Evolutionary conservation across 2,329 filamentous ascomycete genomes (phyloP).

Genomic region (Truncatella angustata): DNA sequence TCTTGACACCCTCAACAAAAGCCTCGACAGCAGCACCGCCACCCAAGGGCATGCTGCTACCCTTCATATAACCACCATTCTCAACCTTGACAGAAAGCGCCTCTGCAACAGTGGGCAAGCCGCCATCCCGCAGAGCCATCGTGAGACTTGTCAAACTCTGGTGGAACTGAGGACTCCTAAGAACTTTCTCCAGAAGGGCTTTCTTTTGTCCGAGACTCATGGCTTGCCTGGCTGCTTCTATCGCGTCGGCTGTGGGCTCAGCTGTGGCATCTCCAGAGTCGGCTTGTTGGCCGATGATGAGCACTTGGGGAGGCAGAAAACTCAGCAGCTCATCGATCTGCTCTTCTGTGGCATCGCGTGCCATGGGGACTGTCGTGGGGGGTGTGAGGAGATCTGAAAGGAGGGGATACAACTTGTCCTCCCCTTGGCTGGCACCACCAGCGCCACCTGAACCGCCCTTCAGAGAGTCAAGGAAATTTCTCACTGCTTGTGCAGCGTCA

Average conservation of each 20-base stretch:
- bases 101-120: conserved; percentile 84
- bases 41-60: conserved; percentile 79
- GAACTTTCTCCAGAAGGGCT: conserved; percentile 73
- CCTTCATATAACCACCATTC: conserved; percentile 78
- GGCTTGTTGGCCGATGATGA: conserved; percentile 72
- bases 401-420: conserved; percentile 73
- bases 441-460: conserved; percentile 43
- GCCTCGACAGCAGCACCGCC: conserved; percentile 86
- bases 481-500: conserved; percentile 76
- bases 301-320: conserved; percentile 74
- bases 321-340: conserved; percentile 73
- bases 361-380: conserved; percentile 72
- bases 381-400: conserved; percentile 83
- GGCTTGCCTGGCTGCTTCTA: conserved; percentile 71
- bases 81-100: conserved; percentile 77
- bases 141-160: conserved; percentile 85
- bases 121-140: conserved; percentile 84
- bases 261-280: conserved; percentile 54
- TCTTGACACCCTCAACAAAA: conserved; percentile 87
- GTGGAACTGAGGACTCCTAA: conserved; percentile 86
- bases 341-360: conserved; percentile 63
- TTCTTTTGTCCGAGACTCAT: conserved; percentile 77
- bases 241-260: conserved; percentile 66
- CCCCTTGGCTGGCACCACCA: conserved; percentile 35
- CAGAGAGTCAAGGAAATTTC: conserved; percentile 85